These are phyloP conservation scores for Acacia crassicarpa DNA, from an alignment of 306 rosid species.

Conservation along the genomic window DNA sequence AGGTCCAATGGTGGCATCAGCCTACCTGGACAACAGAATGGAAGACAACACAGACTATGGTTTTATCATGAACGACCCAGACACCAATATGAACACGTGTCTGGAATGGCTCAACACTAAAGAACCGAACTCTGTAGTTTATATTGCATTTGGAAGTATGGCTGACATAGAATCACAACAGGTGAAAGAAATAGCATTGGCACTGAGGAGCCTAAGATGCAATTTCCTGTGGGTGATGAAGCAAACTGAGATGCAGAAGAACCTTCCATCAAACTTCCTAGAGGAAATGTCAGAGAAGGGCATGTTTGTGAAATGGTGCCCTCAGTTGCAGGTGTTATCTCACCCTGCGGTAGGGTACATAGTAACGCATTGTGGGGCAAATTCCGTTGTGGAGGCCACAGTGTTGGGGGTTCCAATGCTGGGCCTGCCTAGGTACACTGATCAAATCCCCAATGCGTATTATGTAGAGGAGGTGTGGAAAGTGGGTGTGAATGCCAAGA, in stretches of 20 bases:
- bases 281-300: background rate
- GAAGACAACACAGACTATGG: background rate
- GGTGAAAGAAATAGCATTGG: background rate
- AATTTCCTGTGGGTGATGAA: background rate
- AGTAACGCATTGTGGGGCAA: background rate
- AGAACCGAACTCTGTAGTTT: background rate
- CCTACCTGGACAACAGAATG: background rate
- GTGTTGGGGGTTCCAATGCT: background rate
- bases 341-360: background rate
- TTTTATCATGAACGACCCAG: background rate
- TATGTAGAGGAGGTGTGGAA: background rate
- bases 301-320: background rate
- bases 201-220: background rate
- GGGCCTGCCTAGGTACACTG: background rate
- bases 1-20: background rate
- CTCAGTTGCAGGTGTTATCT: background rate
- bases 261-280: background rate
- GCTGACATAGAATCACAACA: background rate
- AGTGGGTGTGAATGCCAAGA: background rate
- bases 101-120: background rate
- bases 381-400: background rate
- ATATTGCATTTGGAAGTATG: background rate
- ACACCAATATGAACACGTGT: background rate
- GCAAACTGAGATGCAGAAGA: background rate
- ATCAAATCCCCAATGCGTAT: background rate